Evolutionary conservation across 2,329 filamentous ascomycete genomes (phyloP).

Genomic region (Chlorencoelia australis): DNA sequence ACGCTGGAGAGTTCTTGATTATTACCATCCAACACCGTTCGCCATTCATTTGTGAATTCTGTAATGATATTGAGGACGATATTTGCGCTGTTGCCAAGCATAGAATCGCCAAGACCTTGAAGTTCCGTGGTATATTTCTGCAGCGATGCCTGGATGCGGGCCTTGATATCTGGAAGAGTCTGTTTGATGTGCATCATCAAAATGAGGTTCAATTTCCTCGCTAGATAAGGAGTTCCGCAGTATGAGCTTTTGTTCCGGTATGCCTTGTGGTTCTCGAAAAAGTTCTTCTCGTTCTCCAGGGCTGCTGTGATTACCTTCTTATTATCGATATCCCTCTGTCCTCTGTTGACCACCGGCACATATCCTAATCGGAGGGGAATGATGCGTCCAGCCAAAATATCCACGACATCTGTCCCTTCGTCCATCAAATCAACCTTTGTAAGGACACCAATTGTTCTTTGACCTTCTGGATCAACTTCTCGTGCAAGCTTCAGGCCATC

Average conservation of each 20-base stretch:
- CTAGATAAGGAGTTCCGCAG: conserved; percentile 94
- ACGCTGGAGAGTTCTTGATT: conserved; percentile 91
- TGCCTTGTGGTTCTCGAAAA: conserved; percentile 97
- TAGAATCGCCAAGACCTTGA: conserved; percentile 74
- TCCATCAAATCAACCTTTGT: conserved; percentile 99
- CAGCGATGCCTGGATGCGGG: conserved; percentile 84
- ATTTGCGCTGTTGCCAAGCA: conserved; percentile 92
- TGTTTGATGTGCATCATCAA: conserved; percentile 99
- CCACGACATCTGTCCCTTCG: conserved; percentile 93
- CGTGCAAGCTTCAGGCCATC: conserved; percentile 93
- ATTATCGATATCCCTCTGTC: conserved; percentile 96
- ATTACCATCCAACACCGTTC: conserved; percentile 90
- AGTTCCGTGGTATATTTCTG: conserved; percentile 86
- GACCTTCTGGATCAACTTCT: conserved; percentile 94
- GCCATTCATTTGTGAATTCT: conserved; percentile 96
- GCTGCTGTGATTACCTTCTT: conserved; percentile 89
- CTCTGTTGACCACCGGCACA: conserved; percentile 94
- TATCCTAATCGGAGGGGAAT: conserved; percentile 93
- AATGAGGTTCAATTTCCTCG: conserved; percentile 93
- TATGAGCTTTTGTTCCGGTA: conserved; percentile 98
- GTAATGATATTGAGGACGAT: conserved; percentile 98
- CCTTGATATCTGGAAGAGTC: conserved; percentile 96
- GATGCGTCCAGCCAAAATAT: conserved; percentile 94
- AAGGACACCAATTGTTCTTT: conserved; percentile 94
- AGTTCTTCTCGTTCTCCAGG: conserved; percentile 87